These are phyloP conservation scores for Aspergillus homomorphus DNA, from an alignment of 495 filamentous ascomycete species.

Conservation along the genomic window DNA sequence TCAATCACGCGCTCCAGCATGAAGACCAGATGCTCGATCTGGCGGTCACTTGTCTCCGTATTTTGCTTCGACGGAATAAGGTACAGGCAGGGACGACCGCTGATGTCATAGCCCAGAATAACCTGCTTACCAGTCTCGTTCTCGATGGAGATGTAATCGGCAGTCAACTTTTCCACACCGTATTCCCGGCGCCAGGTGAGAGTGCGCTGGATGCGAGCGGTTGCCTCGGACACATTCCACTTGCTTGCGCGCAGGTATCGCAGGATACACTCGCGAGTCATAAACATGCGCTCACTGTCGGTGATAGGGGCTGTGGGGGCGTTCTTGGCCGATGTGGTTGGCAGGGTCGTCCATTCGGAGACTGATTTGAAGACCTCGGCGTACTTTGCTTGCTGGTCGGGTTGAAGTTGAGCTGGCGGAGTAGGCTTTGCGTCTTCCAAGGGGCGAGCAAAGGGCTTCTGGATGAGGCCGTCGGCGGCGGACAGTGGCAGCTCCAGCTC, in stretches of 20 bases:
- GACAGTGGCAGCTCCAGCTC: conserved; percentile 44
- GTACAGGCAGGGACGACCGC: conserved; percentile 81
- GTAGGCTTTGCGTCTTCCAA: conserved; percentile 52
- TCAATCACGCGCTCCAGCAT: conserved; percentile 92
- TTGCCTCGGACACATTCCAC: conserved; percentile 75
- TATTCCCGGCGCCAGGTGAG: conserved; percentile 89
- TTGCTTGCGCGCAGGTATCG: conserved; percentile 92
- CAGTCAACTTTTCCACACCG: conserved; percentile 66
- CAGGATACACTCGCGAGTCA: conserved; percentile 87
- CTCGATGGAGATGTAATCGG: conserved; percentile 82
- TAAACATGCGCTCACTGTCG: conserved; percentile 80
- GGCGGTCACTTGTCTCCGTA: conserved; percentile 80
- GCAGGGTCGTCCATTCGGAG: conserved; percentile 68
- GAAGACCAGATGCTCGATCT: conserved; percentile 90
- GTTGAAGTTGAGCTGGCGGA: conserved; percentile 53
- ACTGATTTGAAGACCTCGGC: conserved; percentile 64
- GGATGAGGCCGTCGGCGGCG: conserved; percentile 50
- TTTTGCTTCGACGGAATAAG: conserved; percentile 88
- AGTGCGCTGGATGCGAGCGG: conserved; percentile 72
- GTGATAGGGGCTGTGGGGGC: conserved; percentile 63
- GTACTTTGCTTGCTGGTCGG: conserved; percentile 84
- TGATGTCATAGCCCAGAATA: conserved; percentile 80
- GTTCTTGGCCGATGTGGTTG: conserved; percentile 54
- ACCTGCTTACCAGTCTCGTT: conserved; percentile 96
- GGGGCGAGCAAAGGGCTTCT: conserved; percentile 68